Conservation (phyloP, 352 stramenopile genomes). For the Saprolegnia parasitica region DNA sequence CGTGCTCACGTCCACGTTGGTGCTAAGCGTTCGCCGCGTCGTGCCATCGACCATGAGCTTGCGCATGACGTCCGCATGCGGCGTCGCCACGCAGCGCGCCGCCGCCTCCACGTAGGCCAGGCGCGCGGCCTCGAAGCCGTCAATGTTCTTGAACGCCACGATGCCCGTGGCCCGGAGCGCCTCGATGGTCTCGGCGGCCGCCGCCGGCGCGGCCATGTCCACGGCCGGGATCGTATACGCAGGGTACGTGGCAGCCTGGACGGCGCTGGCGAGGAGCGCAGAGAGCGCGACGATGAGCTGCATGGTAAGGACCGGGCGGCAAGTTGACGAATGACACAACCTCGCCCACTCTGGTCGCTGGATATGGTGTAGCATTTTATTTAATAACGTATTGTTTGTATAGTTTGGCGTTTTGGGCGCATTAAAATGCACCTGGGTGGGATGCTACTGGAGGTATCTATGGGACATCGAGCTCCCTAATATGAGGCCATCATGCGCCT, state of each 20-base stretch:
- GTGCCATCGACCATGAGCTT: conserved; percentile 63
- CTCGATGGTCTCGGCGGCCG: background rate
- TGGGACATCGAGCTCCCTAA: too few species aligned
- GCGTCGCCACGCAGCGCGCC: conserved; percentile 37
- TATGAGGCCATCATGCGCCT: too few species aligned
- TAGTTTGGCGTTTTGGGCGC: too few species aligned
- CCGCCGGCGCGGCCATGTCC: background rate
- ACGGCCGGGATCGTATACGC: conserved; percentile 20
- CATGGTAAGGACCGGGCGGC: background rate
- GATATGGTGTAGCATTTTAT: too few species aligned
- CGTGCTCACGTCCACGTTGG: conserved; percentile 28
- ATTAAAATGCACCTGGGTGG: too few species aligned
- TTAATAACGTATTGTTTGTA: too few species aligned
- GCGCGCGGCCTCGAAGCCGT: conserved; percentile 41
- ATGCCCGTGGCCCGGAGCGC: conserved; percentile 65
- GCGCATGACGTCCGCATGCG: conserved; percentile 25
- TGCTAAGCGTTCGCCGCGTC: conserved; percentile 67
- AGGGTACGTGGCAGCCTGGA: background rate
- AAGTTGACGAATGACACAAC: too few species aligned
- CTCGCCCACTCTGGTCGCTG: too few species aligned
- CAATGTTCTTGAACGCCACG: conserved; percentile 60
- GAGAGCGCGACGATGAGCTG: background rate
- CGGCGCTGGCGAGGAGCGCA: background rate
- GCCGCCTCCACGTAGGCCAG: conserved; percentile 46
- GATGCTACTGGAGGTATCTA: too few species aligned